These are phyloP conservation scores for Cercospora janseana DNA, from an alignment of 2,329 filamentous ascomycete species.

Conservation along the genomic window DNA sequence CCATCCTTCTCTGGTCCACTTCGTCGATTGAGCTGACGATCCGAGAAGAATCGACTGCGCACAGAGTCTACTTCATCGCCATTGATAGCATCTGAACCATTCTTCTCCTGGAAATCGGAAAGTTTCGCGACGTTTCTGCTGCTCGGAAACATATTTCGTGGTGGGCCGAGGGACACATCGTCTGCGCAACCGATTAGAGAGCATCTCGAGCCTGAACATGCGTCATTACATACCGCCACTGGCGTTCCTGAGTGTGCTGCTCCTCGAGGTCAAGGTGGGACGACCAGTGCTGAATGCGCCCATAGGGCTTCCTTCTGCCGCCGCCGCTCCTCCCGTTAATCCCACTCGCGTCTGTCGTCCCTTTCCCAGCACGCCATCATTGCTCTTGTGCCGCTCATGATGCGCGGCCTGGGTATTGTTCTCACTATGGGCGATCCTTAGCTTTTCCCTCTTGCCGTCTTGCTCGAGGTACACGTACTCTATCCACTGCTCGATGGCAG, in stretches of 20 bases:
- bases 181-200: conserved; percentile 58
- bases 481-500: conserved; percentile 93
- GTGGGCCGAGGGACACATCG: conserved; percentile 81
- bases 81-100: conserved; percentile 36
- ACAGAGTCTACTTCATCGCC: conserved; percentile 40
- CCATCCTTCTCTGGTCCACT: conserved; percentile 39
- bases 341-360: conserved; percentile 25
- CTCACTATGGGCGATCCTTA: conserved; percentile 42
- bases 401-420: conserved; percentile 19
- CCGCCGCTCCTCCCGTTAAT: conserved; percentile 6
- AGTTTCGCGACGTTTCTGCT: conserved; percentile 56
- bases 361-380: conserved; percentile 20
- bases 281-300: conserved; percentile 39
- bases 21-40: conserved; percentile 45
- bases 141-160: conserved; percentile 78
- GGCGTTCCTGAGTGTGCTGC: conserved; percentile 20
- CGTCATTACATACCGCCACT: conserved; percentile 30
- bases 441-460: conserved; percentile 38
- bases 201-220: not conserved
- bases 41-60: conserved; percentile 44
- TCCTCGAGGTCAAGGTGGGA: conserved; percentile 32
- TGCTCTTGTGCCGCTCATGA: conserved; percentile 24
- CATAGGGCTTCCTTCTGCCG: conserved; percentile 34
- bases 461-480: conserved; percentile 58
- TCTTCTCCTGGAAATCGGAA: conserved; percentile 33